Evolutionary conservation across 306 rosid species (phyloP).

Genomic region (Inga laurina): DNA sequence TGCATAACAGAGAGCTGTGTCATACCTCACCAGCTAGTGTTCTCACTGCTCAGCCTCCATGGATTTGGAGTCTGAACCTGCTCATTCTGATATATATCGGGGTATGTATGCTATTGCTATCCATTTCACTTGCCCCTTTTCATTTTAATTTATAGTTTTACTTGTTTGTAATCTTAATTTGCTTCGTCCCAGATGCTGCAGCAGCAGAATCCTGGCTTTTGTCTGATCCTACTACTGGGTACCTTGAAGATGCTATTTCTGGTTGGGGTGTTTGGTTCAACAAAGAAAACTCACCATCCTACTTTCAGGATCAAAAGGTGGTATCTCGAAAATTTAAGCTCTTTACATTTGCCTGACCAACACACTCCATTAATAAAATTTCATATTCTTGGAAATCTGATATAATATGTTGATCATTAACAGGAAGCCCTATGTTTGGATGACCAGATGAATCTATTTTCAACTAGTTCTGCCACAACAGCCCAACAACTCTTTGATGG

Average conservation of each 20-base stretch:
- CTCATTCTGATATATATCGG: constrained; percentile 38
- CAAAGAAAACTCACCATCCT: constrained; percentile 30
- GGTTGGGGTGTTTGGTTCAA: constrained; percentile 51
- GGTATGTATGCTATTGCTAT: constrained; percentile 35
- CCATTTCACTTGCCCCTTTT: neutral
- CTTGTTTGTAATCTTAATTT: constrained; percentile 20
- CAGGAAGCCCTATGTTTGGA: constrained; percentile 38
- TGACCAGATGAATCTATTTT: constrained; percentile 31
- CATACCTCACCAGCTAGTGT: constrained; percentile 30
- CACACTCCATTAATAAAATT: neutral
- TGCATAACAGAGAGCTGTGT: constrained; percentile 9
- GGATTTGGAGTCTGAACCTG: constrained; percentile 48
- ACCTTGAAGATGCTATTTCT: constrained; percentile 57
- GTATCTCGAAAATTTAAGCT: neutral
- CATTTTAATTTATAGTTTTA: constrained; percentile 13
- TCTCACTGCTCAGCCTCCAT: constrained; percentile 39
- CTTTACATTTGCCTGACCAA: constrained; percentile 12
- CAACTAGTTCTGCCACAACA: constrained; percentile 34
- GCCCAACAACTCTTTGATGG: constrained; percentile 38
- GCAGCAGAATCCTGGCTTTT: constrained; percentile 43
- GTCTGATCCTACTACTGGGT: constrained; percentile 44
- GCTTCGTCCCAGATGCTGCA: constrained; percentile 17
- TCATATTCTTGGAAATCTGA: constrained; percentile 21
- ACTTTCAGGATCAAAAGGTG: constrained; percentile 42
- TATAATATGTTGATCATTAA: neutral